Base-by-base conservation (phyloP, 2,329 filamentous ascomycete species). In the Epichloe bromicola region DNA sequence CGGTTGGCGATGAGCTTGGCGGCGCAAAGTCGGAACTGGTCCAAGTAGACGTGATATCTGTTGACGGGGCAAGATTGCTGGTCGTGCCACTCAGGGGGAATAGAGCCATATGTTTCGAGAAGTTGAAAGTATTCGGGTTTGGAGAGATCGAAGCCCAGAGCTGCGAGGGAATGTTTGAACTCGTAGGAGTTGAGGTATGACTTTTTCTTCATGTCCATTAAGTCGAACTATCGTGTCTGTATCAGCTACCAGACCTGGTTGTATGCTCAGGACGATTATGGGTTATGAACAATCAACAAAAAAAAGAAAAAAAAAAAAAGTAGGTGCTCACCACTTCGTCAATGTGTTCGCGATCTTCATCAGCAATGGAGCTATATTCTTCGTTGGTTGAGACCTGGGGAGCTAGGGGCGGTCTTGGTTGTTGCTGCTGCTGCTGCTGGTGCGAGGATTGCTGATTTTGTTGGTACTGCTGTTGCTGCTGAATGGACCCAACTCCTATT, bases 151-250 rank as follows among this genome's bases (percentile, higher is more conserved):
- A 97, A 97, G 57, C 93, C 93, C 1, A 98, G 82, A 3, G 93
- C 93, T 66, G 94, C 93, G 61, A 97, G 83, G 54, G 91, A 89
- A 70, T 97, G 93, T 69, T 93, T 91, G 66, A 97, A 87, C 71
- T 98, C 93, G 72, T 97, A 93, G 74, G 95, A 97, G 73, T 97
- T 91, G 64, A 98, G 88, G 68, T 86, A 83, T 45, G 83, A 80
- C 71, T 97, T 90, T 94, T 94, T 91, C 75, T 97, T 91, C 63
- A 95, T 85, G 67, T 97, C 93, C 75, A 98, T 97, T 57, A 97
- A 82, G 55, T 84, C 83, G 69, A 97, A 97, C 86, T 95, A 57
- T 41, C 12, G 48, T 37, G 23, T 19, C 15, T 23, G 33, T 17
- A 8, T 46, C 36, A 46, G 44, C 30, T 30, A 8, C n/a, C 17